Evolutionary conservation across 495 filamentous ascomycete genomes (phyloP).

Genomic region (Lepraria neglecta): DNA sequence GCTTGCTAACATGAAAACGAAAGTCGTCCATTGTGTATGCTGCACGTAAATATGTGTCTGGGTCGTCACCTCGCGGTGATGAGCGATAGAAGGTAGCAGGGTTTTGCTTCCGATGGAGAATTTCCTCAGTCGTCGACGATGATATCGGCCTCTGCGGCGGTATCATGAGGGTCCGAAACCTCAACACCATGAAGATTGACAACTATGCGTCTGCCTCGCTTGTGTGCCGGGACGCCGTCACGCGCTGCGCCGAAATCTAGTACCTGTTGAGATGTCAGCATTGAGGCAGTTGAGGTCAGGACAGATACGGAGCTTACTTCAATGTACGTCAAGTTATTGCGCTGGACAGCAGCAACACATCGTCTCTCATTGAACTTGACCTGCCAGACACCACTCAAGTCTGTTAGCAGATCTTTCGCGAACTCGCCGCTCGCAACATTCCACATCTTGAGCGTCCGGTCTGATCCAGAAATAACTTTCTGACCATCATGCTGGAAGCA

Average conservation of each 20-base stretch:
- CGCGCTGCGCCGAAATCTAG: constrained; percentile 88
- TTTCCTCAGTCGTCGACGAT: constrained; percentile 33
- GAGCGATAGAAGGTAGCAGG: not conserved
- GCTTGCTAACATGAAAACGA: not conserved
- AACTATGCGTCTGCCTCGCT: constrained; percentile 73
- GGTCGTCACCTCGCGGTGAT: not conserved
- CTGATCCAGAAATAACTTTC: constrained; percentile 93
- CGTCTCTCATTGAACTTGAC: constrained; percentile 94
- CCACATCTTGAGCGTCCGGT: constrained; percentile 98
- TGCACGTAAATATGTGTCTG: not conserved
- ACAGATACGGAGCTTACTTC: constrained; percentile 58
- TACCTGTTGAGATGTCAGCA: constrained; percentile 45
- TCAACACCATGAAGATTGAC: constrained; percentile 57
- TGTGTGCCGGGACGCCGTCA: constrained; percentile 66
- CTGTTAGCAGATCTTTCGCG: constrained; percentile 89
- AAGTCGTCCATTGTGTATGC: constrained; percentile 4
- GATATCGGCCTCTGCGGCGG: constrained; percentile 39
- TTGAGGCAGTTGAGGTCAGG: not conserved
- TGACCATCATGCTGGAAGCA: constrained; percentile 98
- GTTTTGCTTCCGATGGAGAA: not conserved
- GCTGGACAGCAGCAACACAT: constrained; percentile 94
- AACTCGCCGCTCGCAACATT: constrained; percentile 87
- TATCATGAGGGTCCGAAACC: constrained; percentile 32
- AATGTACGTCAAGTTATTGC: constrained; percentile 85
- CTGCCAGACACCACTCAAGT: constrained; percentile 95